A percentile compares a stretch with the other conserved stretches of the same genome.
Conservation (phyloP, 2,329 filamentous ascomycete species). For the Leptographium procerum region DNA sequence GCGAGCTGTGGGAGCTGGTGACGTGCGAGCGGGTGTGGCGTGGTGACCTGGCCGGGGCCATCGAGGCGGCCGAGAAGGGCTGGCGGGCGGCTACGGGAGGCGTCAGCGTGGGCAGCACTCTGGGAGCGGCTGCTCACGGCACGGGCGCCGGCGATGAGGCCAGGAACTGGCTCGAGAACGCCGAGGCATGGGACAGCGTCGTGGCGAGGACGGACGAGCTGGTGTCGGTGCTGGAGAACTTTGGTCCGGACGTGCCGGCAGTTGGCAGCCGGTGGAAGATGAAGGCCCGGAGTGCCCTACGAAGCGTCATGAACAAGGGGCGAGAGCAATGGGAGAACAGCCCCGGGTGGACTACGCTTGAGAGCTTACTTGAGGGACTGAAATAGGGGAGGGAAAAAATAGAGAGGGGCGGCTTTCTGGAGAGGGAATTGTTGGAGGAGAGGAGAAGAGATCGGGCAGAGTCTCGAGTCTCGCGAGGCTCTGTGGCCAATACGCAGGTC, state of each 20-base stretch:
- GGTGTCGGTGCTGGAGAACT: constrained; percentile 72
- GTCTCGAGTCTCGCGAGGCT: too few species aligned
- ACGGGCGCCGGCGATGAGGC: constrained; percentile 10
- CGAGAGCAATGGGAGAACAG: constrained; percentile 75
- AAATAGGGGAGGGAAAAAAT: neutral
- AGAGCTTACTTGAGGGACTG: constrained; percentile 43
- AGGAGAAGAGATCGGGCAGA: too few species aligned
- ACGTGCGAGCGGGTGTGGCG: constrained; percentile 64
- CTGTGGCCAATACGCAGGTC: too few species aligned
- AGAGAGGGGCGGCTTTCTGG: too few species aligned
- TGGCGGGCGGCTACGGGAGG: constrained; percentile 59
- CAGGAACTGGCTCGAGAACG: constrained; percentile 45
- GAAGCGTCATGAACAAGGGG: constrained; percentile 72
- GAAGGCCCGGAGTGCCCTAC: constrained; percentile 74
- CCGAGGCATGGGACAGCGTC: constrained; percentile 57
- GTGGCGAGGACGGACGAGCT: constrained; percentile 71
- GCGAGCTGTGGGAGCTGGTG: constrained; percentile 66
- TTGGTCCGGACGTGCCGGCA: constrained; percentile 51
- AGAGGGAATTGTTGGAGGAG: too few species aligned
- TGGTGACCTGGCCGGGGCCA: constrained; percentile 55
- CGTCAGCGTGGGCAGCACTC: constrained; percentile 15
- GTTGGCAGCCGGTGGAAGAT: constrained; percentile 77
- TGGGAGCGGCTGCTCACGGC: constrained; percentile 26
- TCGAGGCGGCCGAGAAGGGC: constrained; percentile 79
- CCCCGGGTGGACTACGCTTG: constrained; percentile 52